Conservation (phyloP, 148 eudicot species). For the Silene uniflora region DNA sequence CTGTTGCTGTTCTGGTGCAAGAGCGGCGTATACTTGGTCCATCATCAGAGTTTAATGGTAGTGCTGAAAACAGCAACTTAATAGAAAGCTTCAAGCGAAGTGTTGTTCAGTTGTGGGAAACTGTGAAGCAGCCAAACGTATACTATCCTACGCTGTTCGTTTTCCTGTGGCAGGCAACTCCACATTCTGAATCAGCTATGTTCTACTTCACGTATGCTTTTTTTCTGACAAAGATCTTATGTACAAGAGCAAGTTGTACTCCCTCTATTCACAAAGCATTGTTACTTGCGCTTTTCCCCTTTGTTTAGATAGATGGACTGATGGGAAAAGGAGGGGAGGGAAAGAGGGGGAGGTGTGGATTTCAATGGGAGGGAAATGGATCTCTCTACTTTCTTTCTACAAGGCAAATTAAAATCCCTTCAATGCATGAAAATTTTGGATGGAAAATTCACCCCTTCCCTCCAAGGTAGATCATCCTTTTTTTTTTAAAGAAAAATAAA, state of each 20-base stretch:
- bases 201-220: constrained; percentile 79
- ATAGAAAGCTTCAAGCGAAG: constrained; percentile 48
- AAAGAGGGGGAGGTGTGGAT: neutral
- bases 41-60: constrained; percentile 36
- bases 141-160: constrained; percentile 89
- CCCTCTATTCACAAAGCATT: neutral
- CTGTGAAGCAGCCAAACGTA: constrained; percentile 84
- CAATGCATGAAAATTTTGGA: no score
- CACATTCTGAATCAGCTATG: constrained; percentile 97
- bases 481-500: no score
- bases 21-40: constrained; percentile 61
- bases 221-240: neutral
- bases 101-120: constrained; percentile 63
- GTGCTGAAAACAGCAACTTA: constrained; percentile 34
- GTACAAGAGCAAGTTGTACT: neutral
- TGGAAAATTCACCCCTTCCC: no score
- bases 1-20: constrained; percentile 82
- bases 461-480: no score
- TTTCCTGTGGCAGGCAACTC: constrained; percentile 98
- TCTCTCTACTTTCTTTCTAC: no score
- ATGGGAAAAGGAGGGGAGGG: neutral
- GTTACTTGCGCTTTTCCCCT: neutral
- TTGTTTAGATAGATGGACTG: neutral
- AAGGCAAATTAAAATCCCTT: no score
- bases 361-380: no score